phyloP scores from a whole-genome alignment of 1,139 yeast species.

The Saccharomyces hybrid region DNA sequence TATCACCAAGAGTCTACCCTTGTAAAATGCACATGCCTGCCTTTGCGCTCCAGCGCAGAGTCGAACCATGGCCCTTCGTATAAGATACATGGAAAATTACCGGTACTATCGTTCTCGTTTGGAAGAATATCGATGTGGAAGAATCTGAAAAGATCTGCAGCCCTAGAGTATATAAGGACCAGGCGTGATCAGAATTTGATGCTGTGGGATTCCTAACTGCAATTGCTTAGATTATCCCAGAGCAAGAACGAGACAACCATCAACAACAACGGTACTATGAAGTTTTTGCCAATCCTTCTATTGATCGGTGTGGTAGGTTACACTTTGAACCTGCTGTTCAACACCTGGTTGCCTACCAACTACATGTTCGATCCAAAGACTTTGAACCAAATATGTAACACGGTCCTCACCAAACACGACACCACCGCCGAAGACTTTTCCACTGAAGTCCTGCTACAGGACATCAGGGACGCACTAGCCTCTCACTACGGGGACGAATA shows the following conservation, averaged over 20 bases:
- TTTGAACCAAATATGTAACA: constrained; percentile 43
- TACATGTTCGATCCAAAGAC: constrained; percentile 45
- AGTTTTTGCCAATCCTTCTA: constrained; percentile 22
- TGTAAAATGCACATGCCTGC: not conserved
- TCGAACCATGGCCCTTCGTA: not conserved
- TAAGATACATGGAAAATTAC: not conserved
- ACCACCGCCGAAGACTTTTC: constrained; percentile 11
- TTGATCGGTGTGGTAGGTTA: constrained; percentile 17
- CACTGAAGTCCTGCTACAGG: constrained; percentile 39
- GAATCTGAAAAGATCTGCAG: not conserved
- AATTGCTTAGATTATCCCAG: not conserved
- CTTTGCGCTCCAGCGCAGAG: not conserved
- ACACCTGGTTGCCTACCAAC: constrained; percentile 60
- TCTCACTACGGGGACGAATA: constrained; percentile 57
- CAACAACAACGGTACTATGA: constrained; percentile 15
- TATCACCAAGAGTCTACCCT: not conserved
- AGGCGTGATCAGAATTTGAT: not conserved
- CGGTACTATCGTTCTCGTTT: constrained; percentile 1
- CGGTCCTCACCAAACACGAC: constrained; percentile 48
- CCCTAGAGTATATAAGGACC: not conserved
- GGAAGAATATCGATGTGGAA: not conserved
- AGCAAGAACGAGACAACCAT: too few relatives aligned
- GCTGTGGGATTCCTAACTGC: not conserved
- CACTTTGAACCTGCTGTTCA: constrained; percentile 39
- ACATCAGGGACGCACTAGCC: constrained; percentile 53